Evolutionary conservation across 129 eudicot species (phyloP).

Genomic region (Dittrichia graveolens): DNA sequence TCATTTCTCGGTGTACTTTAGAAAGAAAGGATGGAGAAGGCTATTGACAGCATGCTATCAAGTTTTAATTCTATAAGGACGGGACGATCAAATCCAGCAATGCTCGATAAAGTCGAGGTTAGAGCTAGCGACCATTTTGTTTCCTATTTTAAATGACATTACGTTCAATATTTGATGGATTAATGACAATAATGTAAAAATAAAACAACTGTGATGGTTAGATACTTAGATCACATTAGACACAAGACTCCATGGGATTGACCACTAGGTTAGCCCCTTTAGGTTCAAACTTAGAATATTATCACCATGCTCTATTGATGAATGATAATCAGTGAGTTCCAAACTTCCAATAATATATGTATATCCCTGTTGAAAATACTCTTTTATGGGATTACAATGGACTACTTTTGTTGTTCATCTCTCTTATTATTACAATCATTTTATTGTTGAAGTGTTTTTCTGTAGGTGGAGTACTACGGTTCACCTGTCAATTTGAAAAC

Average conservation of each 20-base stretch:
- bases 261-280: too few relatives aligned
- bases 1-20: conserved; percentile 25
- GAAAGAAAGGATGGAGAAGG: conserved; percentile 96
- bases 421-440: not conserved
- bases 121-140: not conserved
- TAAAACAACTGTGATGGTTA: too few relatives aligned
- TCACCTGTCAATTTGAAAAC: conserved; percentile 80
- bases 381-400: too few relatives aligned
- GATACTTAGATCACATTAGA: too few relatives aligned
- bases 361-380: too few relatives aligned
- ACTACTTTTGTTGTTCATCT: not conserved
- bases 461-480: conserved; percentile 93
- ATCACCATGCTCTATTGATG: too few relatives aligned
- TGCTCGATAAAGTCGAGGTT: conserved; percentile 93
- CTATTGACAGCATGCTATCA: conserved; percentile 68
- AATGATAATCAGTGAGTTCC: too few relatives aligned
- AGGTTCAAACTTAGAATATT: too few relatives aligned
- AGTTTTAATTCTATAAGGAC: conserved; percentile 85
- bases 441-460: not conserved
- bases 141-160: not conserved
- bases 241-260: too few relatives aligned
- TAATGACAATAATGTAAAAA: too few relatives aligned
- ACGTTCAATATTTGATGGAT: not conserved
- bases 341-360: too few relatives aligned
- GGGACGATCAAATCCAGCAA: conserved; percentile 84